Evolutionary conservation across 164 flowering plant species (phyloP).

Genomic region (Brasenia schreberi): DNA sequence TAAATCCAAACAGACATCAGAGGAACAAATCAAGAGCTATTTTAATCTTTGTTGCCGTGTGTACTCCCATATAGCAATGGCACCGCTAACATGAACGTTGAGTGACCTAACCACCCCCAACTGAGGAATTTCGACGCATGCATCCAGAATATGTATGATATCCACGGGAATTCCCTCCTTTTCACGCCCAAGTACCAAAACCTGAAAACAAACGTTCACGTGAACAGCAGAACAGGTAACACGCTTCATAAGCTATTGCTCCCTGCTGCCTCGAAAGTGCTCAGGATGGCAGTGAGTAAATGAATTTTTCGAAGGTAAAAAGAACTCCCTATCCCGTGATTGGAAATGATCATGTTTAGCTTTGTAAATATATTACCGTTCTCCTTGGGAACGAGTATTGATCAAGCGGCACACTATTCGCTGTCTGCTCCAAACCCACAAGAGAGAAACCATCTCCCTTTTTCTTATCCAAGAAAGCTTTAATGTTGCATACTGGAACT

Average conservation of each 20-base stretch:
- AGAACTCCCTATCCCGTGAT: no score
- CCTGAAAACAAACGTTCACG: conserved; percentile 26
- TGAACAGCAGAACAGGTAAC: not conserved
- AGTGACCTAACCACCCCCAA: conserved; percentile 91
- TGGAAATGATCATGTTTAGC: no score
- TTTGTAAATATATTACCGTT: conserved; percentile 27
- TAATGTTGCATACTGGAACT: conserved; percentile 66
- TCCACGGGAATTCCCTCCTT: conserved; percentile 98
- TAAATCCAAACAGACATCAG: no score
- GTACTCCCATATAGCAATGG: conserved; percentile 97
- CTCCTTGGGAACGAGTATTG: conserved; percentile 53
- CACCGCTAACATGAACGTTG: conserved; percentile 98
- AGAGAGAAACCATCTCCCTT: conserved; percentile 73
- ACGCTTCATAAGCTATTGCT: no score
- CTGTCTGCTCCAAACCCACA: conserved; percentile 97
- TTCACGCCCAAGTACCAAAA: conserved; percentile 91
- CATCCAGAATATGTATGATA: conserved; percentile 81
- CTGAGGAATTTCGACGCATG: conserved; percentile 94
- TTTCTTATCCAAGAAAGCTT: conserved; percentile 65
- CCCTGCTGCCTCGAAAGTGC: no score
- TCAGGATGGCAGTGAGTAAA: no score
- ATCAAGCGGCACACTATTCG: conserved; percentile 78
- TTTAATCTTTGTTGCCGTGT: conserved; percentile 69
- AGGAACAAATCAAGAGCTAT: conserved; percentile 5
- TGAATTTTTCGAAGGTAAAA: no score